phyloP scores from a whole-genome alignment of 2,329 filamentous ascomycete species.

The Pyrenochaeta sp. region DNA sequence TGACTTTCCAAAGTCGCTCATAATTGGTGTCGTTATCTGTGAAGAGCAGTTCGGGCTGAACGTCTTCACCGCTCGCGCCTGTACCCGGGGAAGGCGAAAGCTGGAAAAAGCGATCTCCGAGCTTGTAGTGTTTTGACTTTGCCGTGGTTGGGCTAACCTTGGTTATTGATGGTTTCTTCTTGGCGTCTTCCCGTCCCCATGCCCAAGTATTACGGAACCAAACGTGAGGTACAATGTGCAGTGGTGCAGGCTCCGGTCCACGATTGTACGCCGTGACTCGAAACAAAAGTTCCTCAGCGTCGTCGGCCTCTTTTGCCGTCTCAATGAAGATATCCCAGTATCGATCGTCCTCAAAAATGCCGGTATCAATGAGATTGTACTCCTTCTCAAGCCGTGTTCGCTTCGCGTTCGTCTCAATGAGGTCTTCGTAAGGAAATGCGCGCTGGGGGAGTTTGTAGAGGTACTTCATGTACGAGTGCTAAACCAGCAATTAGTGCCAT shows the following conservation, averaged over 20 bases:
- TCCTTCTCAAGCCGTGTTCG: conserved; percentile 80
- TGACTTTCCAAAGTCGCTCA: conserved; percentile 74
- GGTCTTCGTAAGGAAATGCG: conserved; percentile 89
- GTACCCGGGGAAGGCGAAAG: conserved; percentile 90
- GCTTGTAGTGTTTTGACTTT: conserved; percentile 78
- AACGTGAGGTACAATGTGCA: conserved; percentile 93
- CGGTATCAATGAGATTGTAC: conserved; percentile 92
- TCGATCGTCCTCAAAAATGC: conserved; percentile 83
- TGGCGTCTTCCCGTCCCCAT: conserved; percentile 81
- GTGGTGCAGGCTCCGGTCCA: conserved; percentile 85
- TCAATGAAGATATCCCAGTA: conserved; percentile 99
- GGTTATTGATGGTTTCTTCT: conserved; percentile 82
- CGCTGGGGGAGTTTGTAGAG: conserved; percentile 97
- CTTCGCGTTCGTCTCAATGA: conserved; percentile 83
- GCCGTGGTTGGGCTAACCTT: conserved; percentile 72
- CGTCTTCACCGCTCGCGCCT: conserved; percentile 79
- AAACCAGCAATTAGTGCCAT: conserved; percentile 36
- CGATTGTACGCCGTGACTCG: conserved; percentile 96
- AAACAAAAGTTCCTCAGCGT: conserved; percentile 90
- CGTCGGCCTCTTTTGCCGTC: conserved; percentile 91
- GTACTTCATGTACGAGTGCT: conserved; percentile 99
- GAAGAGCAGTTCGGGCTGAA: conserved; percentile 85
- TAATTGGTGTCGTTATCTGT: conserved; percentile 97
- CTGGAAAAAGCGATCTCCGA: conserved; percentile 84
- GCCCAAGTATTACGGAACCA: conserved; percentile 99